Percentiles rank a stretch among this genome's conserved stretches.
phyloP scores from a whole-genome alignment of 225 moss, liverwort and hornwort species.

The Straminergon stramineum region DNA sequence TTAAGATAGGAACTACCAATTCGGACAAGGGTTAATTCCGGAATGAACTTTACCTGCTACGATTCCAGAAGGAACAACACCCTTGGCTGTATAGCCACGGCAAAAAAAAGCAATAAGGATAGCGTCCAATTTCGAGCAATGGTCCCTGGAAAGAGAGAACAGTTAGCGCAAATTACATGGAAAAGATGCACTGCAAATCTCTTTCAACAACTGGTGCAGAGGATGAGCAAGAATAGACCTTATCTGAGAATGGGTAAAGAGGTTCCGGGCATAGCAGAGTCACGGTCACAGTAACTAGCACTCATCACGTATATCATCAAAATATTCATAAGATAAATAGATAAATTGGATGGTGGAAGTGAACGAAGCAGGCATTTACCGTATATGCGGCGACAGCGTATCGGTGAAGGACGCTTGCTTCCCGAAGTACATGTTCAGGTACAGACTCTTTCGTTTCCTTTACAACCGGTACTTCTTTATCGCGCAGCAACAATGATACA shows the following conservation, averaged over 20 bases:
- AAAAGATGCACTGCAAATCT: background rate
- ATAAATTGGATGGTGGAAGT: background rate
- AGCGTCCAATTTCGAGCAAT: conserved; percentile 85
- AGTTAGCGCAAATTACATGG: background rate
- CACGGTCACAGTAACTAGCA: background rate
- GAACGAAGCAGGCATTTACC: conserved; percentile 10
- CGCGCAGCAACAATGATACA: conserved; percentile 50
- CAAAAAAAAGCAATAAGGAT: conserved; percentile 63
- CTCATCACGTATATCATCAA: background rate
- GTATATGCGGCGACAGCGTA: conserved; percentile 95
- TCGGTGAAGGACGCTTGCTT: conserved; percentile 73
- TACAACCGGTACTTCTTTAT: background rate
- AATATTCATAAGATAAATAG: background rate
- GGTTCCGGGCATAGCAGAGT: background rate
- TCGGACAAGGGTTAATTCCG: background rate
- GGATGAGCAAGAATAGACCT: background rate
- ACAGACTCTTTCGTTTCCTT: conserved; percentile 20
- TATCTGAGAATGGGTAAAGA: background rate
- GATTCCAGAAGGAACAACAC: conserved; percentile 65
- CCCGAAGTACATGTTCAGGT: conserved; percentile 44
- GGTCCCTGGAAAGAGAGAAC: conserved; percentile 43
- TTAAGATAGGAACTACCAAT: background rate
- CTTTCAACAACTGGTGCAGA: background rate
- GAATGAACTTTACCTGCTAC: conserved; percentile 45
- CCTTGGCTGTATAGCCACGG: conserved; percentile 87